Conservation (phyloP, 2,329 filamentous ascomycete species). For the Scytalidium lignicola region DNA sequence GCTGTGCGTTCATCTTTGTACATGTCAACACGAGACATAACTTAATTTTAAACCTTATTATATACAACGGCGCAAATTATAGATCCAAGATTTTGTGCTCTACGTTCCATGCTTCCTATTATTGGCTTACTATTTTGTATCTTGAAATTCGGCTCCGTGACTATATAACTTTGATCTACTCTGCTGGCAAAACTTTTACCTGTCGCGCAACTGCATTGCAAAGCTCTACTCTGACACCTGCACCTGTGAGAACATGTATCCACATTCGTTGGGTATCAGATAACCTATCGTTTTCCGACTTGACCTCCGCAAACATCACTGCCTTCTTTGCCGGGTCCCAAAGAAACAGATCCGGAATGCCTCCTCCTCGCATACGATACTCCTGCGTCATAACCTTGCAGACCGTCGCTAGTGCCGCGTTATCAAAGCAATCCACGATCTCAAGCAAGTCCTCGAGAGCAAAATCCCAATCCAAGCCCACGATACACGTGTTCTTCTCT, state of each 20-base stretch:
- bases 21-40: neutral
- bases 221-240: constrained; percentile 80
- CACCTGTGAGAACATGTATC: constrained; percentile 87
- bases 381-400: constrained; percentile 96
- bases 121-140: too few species aligned
- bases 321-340: constrained; percentile 48
- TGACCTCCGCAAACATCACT: constrained; percentile 24
- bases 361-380: constrained; percentile 79
- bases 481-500: constrained; percentile 73
- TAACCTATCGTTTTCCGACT: constrained; percentile 74
- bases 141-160: too few species aligned
- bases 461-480: constrained; percentile 90
- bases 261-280: constrained; percentile 95
- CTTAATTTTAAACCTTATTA: neutral
- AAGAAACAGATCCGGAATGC: constrained; percentile 87
- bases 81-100: neutral
- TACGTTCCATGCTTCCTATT: too few species aligned
- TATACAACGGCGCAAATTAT: neutral
- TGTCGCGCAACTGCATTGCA: constrained; percentile 49
- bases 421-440: constrained; percentile 71
- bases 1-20: neutral
- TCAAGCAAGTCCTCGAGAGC: constrained; percentile 72
- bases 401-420: constrained; percentile 73
- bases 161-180: neutral
- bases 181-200: constrained; percentile 15